Evolutionary conservation across 768 basidiomycete genomes (phyloP).

Genomic region (Boletus pseudopeckii): DNA sequence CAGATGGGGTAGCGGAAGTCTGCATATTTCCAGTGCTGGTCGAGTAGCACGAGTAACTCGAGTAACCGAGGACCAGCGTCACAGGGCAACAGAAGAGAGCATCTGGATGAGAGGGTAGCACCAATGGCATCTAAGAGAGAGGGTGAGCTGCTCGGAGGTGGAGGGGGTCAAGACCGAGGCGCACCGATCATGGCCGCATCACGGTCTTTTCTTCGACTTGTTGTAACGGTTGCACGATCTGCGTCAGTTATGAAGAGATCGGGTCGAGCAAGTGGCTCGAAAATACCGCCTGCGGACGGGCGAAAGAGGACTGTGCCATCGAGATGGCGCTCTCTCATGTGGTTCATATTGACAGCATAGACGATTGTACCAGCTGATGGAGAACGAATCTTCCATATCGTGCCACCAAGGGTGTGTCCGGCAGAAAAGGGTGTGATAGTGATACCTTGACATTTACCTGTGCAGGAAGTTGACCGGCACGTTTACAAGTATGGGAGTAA

Average conservation of each 20-base stretch:
- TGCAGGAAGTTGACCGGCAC: neutral
- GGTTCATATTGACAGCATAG: constrained; percentile 94
- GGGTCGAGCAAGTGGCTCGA: constrained; percentile 83
- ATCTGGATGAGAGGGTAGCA: constrained; percentile 73
- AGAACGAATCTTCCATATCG: constrained; percentile 98
- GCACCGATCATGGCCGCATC: constrained; percentile 84
- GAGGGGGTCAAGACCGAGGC: constrained; percentile 12
- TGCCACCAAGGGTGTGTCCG: constrained; percentile 93
- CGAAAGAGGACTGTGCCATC: constrained; percentile 89
- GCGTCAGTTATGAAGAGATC: constrained; percentile 95
- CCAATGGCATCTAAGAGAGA: constrained; percentile 73
- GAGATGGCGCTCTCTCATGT: constrained; percentile 92
- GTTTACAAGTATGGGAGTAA: neutral
- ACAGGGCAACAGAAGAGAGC: constrained; percentile 85
- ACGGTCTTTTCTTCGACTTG: constrained; percentile 84
- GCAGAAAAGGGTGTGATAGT: constrained; percentile 95
- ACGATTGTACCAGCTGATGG: constrained; percentile 94
- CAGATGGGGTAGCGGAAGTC: constrained; percentile 85
- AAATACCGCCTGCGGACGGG: constrained; percentile 69
- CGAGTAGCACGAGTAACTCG: constrained; percentile 91
- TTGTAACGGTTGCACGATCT: constrained; percentile 76
- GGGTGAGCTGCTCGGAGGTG: neutral
- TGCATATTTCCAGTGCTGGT: constrained; percentile 96
- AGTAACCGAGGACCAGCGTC: constrained; percentile 94
- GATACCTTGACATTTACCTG: constrained; percentile 87